Percentiles rank a stretch among this genome's conserved stretches.
phyloP scores from a whole-genome alignment of 371 early-diverging fungal species.

The Mucor piriformis region DNA sequence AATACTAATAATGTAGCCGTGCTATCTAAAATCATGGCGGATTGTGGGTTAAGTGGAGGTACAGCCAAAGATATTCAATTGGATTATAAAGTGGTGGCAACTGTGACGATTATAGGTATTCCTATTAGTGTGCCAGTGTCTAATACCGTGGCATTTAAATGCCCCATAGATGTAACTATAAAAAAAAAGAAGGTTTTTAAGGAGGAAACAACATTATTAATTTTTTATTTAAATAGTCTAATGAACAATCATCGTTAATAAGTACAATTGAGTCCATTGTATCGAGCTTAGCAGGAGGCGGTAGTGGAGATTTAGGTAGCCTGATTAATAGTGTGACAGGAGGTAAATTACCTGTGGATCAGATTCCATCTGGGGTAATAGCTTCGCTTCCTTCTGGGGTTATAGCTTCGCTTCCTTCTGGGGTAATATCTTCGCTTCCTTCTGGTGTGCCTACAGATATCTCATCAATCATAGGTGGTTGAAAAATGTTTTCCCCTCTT shows the following conservation, averaged over 20 bases:
- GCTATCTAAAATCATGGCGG: conserved; percentile 41
- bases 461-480: not conserved
- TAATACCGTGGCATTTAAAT: conserved; percentile 34
- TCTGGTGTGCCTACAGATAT: not conserved
- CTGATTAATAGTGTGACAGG: not conserved
- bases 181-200: no score
- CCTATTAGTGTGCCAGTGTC: conserved; percentile 51
- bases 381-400: no score
- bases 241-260: conserved; percentile 3
- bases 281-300: not conserved
- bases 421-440: not conserved
- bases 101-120: conserved; percentile 50
- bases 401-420: no score
- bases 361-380: conserved; percentile 4
- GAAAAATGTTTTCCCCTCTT: not conserved
- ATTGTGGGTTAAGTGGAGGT: conserved; percentile 48
- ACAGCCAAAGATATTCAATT: conserved; percentile 32
- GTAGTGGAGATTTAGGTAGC: not conserved
- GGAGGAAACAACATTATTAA: not conserved
- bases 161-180: conserved; percentile 38
- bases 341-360: not conserved
- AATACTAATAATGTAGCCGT: conserved; percentile 35
- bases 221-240: not conserved
- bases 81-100: conserved; percentile 58
- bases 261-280: conserved; percentile 1